Evolutionary conservation across 2,329 filamentous ascomycete genomes (phyloP), one percentile per base, ranked within the genome.

Genomic region (Bipolaris sorokiniana): DNA sequence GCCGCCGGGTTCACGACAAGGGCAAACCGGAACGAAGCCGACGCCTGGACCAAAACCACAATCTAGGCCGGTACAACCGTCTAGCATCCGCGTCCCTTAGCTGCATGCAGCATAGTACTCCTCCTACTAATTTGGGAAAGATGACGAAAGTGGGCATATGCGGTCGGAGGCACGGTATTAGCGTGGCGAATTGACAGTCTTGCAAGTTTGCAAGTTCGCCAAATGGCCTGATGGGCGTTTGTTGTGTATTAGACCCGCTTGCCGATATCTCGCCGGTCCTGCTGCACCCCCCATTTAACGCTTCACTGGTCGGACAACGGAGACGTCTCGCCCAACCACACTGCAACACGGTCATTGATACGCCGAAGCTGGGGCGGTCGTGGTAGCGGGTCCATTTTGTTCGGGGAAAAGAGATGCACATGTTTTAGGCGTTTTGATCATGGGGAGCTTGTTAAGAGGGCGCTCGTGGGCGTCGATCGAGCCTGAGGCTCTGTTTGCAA

Each of bases 311-410:
- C 31, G 37, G 31, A 34, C 51, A 50, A 53, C 54, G 58, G 45
- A 48, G 50, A 52, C 18, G 28, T 22, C 38, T 48, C 33, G 48
- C 47, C 47, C 44, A 51, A 41, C 49, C 37, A 63, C 49, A 46
- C 48, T 54, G 54, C 49, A 16, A 16, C 56, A 51, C 65, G 65
- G 66, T 66, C 49, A 28, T 55, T 57, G 58, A 67, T 69, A 53
- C 56, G 58, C 66, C 65, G 62, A 67, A 45, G 34, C 23, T 44
- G 54, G 40, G 11, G 45, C 23, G 33, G 23, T 26, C 26, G 28
- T 33, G 28, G 49, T 53, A 49, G 50, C 45, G 38, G 40, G 49
- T 37, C 28, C 18, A 1, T 28, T 31, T 45, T 18, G 40, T 41
- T 36, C 13, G 20, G 40, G 40, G 40, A 16, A 31, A 31, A 31